Evolutionary conservation across 2,329 filamentous ascomycete species (phyloP).

Genomic region (Penicillium sp.): DNA sequence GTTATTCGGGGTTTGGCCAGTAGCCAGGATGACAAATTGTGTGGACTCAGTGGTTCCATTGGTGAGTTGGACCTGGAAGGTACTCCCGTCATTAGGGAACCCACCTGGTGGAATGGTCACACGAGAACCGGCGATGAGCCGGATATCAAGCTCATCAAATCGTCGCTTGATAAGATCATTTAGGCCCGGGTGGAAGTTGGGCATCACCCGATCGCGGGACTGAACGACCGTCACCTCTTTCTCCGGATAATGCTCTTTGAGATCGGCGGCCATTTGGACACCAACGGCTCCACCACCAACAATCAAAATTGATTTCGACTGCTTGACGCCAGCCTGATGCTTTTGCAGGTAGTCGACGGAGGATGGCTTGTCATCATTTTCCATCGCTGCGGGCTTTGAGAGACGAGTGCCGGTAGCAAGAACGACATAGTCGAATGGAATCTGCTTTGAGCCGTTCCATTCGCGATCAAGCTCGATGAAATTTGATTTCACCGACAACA

Average conservation of each 20-base stretch:
- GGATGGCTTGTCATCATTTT: slow-evolving; percentile 34
- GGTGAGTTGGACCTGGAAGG: slow-evolving; percentile 32
- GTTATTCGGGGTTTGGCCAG: slow-evolving; percentile 53
- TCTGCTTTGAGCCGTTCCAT: slow-evolving; percentile 34
- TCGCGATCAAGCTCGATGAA: slow-evolving; percentile 36
- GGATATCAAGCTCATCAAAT: slow-evolving; percentile 37
- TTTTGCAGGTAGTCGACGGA: slow-evolving; percentile 36
- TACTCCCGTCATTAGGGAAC: slow-evolving; percentile 27
- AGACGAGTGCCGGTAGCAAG: slow-evolving; percentile 38
- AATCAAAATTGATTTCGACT: slow-evolving; percentile 35
- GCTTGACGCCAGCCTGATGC: slow-evolving; percentile 34
- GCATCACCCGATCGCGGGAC: slow-evolving; percentile 44
- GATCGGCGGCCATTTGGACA: slow-evolving; percentile 54
- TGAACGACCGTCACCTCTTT: slow-evolving; percentile 53
- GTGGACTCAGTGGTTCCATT: slow-evolving; percentile 36
- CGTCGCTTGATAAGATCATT: slow-evolving; percentile 34
- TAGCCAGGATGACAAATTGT: slow-evolving; percentile 49
- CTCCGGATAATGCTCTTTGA: slow-evolving; percentile 50
- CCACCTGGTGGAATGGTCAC: slow-evolving; percentile 29
- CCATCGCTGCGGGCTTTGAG: slow-evolving; percentile 37
- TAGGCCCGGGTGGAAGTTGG: slow-evolving; percentile 33
- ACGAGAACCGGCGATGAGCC: slow-evolving; percentile 33
- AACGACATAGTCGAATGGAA: slow-evolving; percentile 37
- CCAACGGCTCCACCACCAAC: slow-evolving; percentile 54
- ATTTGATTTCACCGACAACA: slow-evolving; percentile 29